These are phyloP conservation scores for Lithohypha guttulata DNA, from an alignment of 2,329 filamentous ascomycete genomes.

Conservation along the genomic window DNA sequence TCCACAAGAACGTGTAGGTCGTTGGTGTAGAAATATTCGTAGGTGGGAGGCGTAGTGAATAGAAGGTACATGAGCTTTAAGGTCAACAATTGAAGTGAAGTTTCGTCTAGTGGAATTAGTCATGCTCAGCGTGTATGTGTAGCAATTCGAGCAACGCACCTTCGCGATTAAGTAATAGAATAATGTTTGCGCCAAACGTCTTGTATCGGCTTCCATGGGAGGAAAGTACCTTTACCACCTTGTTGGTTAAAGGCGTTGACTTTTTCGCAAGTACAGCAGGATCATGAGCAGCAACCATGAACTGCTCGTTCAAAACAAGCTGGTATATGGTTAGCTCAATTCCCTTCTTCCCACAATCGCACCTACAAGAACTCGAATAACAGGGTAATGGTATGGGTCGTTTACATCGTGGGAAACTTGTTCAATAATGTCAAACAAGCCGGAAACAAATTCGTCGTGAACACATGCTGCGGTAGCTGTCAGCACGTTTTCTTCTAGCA, in stretches of 20 bases:
- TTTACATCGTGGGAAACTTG: conserved; percentile 73
- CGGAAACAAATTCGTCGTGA: conserved; percentile 68
- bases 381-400: conserved; percentile 91
- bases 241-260: conserved; percentile 62
- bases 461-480: conserved; percentile 37
- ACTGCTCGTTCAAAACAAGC: conserved; percentile 96
- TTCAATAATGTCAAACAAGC: conserved; percentile 81
- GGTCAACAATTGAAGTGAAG: conserved; percentile 88
- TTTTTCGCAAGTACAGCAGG: conserved; percentile 23
- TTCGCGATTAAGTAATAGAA: conserved; percentile 86
- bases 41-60: conserved; percentile 82
- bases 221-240: conserved; percentile 83
- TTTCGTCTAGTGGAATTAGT: conserved; percentile 49
- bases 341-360: neutral
- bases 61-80: conserved; percentile 90
- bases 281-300: conserved; percentile 68
- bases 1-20: conserved; percentile 89
- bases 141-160: conserved; percentile 31
- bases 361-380: conserved; percentile 81
- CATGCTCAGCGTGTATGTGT: neutral
- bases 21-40: conserved; percentile 98
- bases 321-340: conserved; percentile 29
- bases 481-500: neutral
- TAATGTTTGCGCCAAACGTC: conserved; percentile 96
- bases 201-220: conserved; percentile 70